Conservation (phyloP, 106 monocot species). For the Allium cepa region DNA sequence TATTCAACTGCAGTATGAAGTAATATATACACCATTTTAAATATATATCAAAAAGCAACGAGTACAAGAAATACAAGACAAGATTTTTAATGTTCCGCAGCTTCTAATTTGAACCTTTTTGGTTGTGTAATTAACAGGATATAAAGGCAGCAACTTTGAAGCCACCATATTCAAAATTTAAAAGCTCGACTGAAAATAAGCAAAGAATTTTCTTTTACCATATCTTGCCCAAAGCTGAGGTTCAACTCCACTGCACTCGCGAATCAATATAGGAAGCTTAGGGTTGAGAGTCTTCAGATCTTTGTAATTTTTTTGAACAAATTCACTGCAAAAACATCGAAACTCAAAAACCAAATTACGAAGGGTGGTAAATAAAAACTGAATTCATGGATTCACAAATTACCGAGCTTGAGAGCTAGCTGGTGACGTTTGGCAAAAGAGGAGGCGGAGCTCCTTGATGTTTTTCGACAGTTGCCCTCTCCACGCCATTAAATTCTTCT, state of each 20-base stretch:
- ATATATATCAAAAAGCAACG: no score
- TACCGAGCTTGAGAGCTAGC: slow-evolving; percentile 64
- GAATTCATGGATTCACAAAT: no score
- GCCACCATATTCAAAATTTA: no score
- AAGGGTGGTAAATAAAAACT: neutral
- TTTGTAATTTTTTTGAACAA: slow-evolving; percentile 70
- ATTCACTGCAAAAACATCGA: slow-evolving; percentile 45
- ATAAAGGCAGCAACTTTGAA: no score
- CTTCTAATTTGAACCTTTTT: no score
- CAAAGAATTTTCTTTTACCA: slow-evolving; percentile 21
- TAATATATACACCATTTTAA: no score
- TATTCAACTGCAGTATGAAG: no score
- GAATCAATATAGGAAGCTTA: slow-evolving; percentile 77
- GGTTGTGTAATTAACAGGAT: no score
- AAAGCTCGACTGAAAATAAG: no score
- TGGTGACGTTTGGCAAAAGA: slow-evolving; percentile 88
- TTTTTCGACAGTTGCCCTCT: neutral
- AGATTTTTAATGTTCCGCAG: no score
- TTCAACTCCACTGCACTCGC: slow-evolving; percentile 72
- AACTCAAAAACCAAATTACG: neutral
- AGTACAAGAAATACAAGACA: no score
- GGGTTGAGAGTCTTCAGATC: slow-evolving; percentile 92
- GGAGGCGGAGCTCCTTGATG: slow-evolving; percentile 85
- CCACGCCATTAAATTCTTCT: slow-evolving; percentile 4
- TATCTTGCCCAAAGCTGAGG: slow-evolving; percentile 98